Percentiles rank a stretch among this genome's conserved stretches.
phyloP scores from a whole-genome alignment of 2,329 filamentous ascomycete genomes.

The Cladosporium sp. region DNA sequence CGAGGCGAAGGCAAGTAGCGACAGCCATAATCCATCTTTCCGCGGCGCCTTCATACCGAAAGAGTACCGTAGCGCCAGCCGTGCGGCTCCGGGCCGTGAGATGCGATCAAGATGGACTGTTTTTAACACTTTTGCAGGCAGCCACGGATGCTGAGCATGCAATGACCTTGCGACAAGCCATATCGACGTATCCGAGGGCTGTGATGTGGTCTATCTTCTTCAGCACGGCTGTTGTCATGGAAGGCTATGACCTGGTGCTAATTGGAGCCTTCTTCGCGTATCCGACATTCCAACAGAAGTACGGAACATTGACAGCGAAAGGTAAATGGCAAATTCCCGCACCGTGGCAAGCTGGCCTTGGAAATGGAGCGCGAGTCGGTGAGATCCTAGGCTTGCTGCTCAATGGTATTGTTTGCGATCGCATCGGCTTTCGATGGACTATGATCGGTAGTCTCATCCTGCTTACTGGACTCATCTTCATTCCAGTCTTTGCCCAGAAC shows the following conservation, averaged over 20 bases:
- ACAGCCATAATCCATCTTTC: background rate
- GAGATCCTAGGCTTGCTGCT: constrained; percentile 46
- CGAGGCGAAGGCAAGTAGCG: background rate
- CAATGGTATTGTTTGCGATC: constrained; percentile 11
- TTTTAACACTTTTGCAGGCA: background rate
- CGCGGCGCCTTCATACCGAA: background rate
- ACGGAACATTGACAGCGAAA: constrained; percentile 44
- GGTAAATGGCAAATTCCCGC: constrained; percentile 29
- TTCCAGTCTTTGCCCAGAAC: constrained; percentile 50
- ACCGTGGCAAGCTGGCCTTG: constrained; percentile 32
- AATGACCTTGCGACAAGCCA: background rate
- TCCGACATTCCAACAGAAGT: constrained; percentile 48
- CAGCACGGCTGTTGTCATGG: constrained; percentile 43
- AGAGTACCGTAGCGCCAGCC: background rate
- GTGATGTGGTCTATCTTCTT: constrained; percentile 52
- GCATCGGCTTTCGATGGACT: constrained; percentile 15
- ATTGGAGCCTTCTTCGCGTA: background rate
- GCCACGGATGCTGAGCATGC: background rate
- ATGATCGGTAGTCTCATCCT: constrained; percentile 14
- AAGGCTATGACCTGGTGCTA: constrained; percentile 44
- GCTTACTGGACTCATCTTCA: constrained; percentile 45
- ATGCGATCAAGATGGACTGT: background rate
- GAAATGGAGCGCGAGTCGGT: constrained; percentile 51
- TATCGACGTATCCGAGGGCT: constrained; percentile 26
- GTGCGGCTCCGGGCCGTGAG: background rate